Evolutionary conservation across 495 filamentous ascomycete species (phyloP).

Genomic region (Rusavskia elegans): DNA sequence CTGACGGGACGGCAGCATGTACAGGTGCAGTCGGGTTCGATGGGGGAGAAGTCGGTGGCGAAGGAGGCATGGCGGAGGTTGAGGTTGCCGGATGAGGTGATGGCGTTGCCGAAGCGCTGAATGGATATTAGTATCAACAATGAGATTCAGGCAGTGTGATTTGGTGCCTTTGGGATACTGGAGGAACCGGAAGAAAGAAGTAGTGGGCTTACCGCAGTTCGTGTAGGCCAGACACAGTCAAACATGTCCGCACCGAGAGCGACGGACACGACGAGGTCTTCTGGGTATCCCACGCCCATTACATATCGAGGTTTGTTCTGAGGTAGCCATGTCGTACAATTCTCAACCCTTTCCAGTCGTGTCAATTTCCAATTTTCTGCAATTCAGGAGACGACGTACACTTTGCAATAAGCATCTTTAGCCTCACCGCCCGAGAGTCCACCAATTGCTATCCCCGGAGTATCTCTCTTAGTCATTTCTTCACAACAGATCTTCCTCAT

Average conservation of each 20-base stretch:
- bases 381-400: slow-evolving; percentile 20
- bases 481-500: slow-evolving; percentile 69
- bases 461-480: slow-evolving; percentile 83
- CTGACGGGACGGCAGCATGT: slow-evolving; percentile 51
- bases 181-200: neutral
- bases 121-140: neutral
- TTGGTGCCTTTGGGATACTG: neutral
- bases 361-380: too few relatives aligned
- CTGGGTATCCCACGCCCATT: slow-evolving; percentile 95
- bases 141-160: neutral
- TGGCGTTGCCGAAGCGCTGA: slow-evolving; percentile 78
- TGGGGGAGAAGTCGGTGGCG: slow-evolving; percentile 62
- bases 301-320: slow-evolving; percentile 91
- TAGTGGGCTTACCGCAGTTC: slow-evolving; percentile 50
- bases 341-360: slow-evolving; percentile 42
- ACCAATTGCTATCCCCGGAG: slow-evolving; percentile 92
- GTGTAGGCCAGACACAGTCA: slow-evolving; percentile 96
- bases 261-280: slow-evolving; percentile 81
- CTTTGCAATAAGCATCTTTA: slow-evolving; percentile 45
- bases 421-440: slow-evolving; percentile 79
- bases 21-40: slow-evolving; percentile 71
- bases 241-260: slow-evolving; percentile 98
- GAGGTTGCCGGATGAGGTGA: slow-evolving; percentile 63
- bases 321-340: slow-evolving; percentile 72
- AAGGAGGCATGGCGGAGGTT: slow-evolving; percentile 69